A percentile compares a stretch with the other conserved stretches of the same genome.
These are phyloP conservation scores for Macrotyloma uniflorum DNA, from an alignment of 306 rosid genomes.

Conservation along the genomic window DNA sequence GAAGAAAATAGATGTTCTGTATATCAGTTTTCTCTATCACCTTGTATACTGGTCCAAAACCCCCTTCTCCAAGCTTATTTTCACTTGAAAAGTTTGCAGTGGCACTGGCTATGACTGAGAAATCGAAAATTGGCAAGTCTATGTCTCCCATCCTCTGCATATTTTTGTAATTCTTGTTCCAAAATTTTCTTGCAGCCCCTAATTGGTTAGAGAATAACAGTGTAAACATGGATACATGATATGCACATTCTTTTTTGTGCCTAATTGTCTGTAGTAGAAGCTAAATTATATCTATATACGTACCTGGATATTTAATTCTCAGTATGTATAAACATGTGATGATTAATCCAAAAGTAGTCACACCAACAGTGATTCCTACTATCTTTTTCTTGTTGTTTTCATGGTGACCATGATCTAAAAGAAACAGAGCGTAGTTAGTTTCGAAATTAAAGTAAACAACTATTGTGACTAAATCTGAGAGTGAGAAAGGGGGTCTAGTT, in stretches of 20 bases:
- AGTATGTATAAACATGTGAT: background rate
- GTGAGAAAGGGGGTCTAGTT: no score
- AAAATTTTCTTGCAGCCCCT: background rate
- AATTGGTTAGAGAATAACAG: background rate
- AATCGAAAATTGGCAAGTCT: slow-evolving; percentile 43
- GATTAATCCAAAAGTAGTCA: slow-evolving; percentile 19
- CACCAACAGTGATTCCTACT: slow-evolving; percentile 3
- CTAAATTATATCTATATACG: background rate
- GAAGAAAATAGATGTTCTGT: background rate
- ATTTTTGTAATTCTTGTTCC: background rate
- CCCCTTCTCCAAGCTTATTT: slow-evolving; percentile 50
- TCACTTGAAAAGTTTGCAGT: slow-evolving; percentile 41
- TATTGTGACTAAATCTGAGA: no score
- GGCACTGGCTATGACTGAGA: slow-evolving; percentile 38
- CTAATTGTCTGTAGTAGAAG: background rate
- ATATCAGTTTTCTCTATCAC: background rate
- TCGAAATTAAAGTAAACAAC: background rate
- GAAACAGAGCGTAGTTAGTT: background rate
- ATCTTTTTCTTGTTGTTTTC: background rate
- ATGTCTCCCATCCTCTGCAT: slow-evolving; percentile 14
- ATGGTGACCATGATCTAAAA: background rate
- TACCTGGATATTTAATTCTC: slow-evolving; percentile 16
- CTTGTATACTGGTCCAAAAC: slow-evolving; percentile 53
- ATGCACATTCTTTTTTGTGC: background rate
- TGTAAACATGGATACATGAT: background rate